Evolutionary conservation across 352 stramenopile species (phyloP), one percentile per base, ranked within the genome.

Genomic region (Phytophthora pistaciae): DNA sequence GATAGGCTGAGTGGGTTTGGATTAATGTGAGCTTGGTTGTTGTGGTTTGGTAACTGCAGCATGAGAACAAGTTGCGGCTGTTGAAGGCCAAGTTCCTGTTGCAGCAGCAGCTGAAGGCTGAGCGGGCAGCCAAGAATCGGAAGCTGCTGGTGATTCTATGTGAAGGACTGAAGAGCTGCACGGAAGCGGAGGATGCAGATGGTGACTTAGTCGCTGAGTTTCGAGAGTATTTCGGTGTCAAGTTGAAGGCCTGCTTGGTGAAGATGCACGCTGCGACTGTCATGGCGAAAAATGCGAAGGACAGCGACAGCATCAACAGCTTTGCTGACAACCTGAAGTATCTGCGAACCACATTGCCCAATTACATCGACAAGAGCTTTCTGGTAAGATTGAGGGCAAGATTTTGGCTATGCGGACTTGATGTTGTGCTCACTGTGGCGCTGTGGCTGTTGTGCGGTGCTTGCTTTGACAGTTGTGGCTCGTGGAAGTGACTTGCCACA

Each of bases 21-120:
- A 11, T 1, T 36, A 18, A 2, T 46, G 11, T 25, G 6, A 8
- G 20, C 40, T 59, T 20, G 1, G 46, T 59, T 77, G n/a, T 56
- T 55, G 16, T 56, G 16, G 5, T 59, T 29, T 50, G 21, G 27
- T 25, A 5, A 18, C 3, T 60, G 25, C 25, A 85, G 78, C 36
- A 64, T 53, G 81, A 82, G 49, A 91, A 74, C 77, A 72, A 70
- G 20, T 68, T 84, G 31, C 77, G 82, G 9, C 49, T 91, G 29
- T 63, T 83, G 56, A 91, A 92, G 64, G 63, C 66, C 46, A 89
- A 91, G 70, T 91, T 83, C 50, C 58, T 89, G 46, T 67, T 89
- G 11, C 60, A 81, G 44, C 77, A 84, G 42, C 60, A 83, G 29
- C 68, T 85, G n/a, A 91, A 88, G 48, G 63, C 20, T 11, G 81